Base-by-base conservation (phyloP, 495 filamentous ascomycete genomes). In the Aspergillus saccharolyticus region DNA sequence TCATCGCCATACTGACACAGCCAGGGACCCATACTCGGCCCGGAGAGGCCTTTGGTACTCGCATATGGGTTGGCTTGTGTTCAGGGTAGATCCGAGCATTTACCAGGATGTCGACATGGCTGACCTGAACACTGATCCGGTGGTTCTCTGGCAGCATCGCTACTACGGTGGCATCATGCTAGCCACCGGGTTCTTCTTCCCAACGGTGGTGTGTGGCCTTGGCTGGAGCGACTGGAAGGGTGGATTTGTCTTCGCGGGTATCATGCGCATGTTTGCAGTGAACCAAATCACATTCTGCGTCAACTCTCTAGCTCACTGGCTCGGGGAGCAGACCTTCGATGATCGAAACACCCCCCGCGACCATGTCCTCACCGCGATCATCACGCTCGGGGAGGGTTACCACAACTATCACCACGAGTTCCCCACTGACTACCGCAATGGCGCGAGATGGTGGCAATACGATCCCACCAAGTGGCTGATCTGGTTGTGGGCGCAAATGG, bases 341-440 rank as follows among this genome's bases (percentile, higher is more conserved):
- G 94, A 98, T 83, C 90, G 92, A 73, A 97, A 98, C 85, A 93
- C 89, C 55, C 94, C 94, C 61, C 89, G 94, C 67, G 94, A 98
- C 69, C 94, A 97, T 74, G 83, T 96, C 68, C 86, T 98, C 74
- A 98, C 94, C 44, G 94, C 94, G 48, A 76, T 98, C 15, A 89
- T 96, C 55, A 98, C 94, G 45, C 90, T 98, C 25, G 94, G 94
- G 50, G 94, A 98, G 74, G 94, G 94, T 52, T 98, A 98, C 79
- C 92, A 97, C 83, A 96, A 96, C 80, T 98, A 97, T 85, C 94
- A 98, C 80, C 94, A 98, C 82, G 94, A 28, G 70, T 98, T 98
- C 79, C 94, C 94, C 53, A 94, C 90, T 14, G 94, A 98, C 74
- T 97, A 96, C 87, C 90, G 94, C 70, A 98, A 98, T 73, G 94